Evolutionary conservation across 2,329 filamentous ascomycete species (phyloP), one percentile per base, ranked within the genome.

Genomic region (Escovopsis sp.): DNA sequence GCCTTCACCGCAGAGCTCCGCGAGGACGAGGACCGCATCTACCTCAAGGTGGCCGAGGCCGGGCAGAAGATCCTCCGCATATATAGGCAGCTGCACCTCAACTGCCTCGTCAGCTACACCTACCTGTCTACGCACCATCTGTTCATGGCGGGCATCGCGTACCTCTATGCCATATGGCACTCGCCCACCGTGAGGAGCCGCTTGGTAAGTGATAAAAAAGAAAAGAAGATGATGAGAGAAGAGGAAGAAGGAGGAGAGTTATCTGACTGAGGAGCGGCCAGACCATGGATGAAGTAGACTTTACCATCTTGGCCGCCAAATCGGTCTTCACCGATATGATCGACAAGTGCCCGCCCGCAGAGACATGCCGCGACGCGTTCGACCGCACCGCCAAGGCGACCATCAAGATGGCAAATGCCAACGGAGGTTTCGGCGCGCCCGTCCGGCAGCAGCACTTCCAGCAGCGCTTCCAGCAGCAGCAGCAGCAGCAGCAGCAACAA

Each of bases 141-240:
- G 6, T 96, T 96, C 65, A 95, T 94, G 84, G 89, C 89, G 26
- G 89, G 88, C 63, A 81, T 96, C 45, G 94, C 89, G 23, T 96
- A 95, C 60, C 71, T 96, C 2, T 96, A 95, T 61, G 88, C 91
- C 18, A 91, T 96, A 45, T 96, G 89, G 89, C 89, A 96, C 62
- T 95, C 89, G 10, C 79, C 85, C 6, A 74, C 85, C 42, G 89
- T 96, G 40, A 77, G 89, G 53, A 87, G 82, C 58, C 79, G 85
- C 44, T 67, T 96, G 61, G 85, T 89, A 74, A 66, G 82, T n/a
- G n/a, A n/a, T n/a, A n/a, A n/a, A n/a, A n/a, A n/a, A n/a, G n/a
- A n/a, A n/a, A n/a, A n/a, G n/a, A n/a, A n/a, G n/a, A n/a, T n/a
- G 68, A 6, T 35, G 8, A 19, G 23, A 23, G 5, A 23, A 23